Evolutionary conservation across 148 eudicot species (phyloP), one percentile per base, ranked within the genome.

Genomic region (Polygonum maritimum): DNA sequence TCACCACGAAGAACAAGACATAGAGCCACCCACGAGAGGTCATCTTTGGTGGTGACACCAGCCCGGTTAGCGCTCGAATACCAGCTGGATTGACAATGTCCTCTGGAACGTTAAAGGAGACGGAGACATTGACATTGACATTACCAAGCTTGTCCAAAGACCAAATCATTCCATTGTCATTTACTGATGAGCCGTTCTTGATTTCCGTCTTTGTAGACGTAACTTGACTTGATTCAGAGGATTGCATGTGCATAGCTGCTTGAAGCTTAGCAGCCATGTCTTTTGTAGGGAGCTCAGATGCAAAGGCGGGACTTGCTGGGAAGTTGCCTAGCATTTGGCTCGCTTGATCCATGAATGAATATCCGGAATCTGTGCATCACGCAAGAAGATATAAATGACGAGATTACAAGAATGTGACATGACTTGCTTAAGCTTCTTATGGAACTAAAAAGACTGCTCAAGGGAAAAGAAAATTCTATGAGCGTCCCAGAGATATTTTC

Each of bases 231-330:
- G 74, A 78, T 77, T 79, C 85, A 8, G 94, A 86, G 71, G 89
- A 74, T 7, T 80, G 83, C 21, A 85, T 80, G 12, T 80, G 83
- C 21, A 86, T 80, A 6, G 85, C 76, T 75, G 96, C 87, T 73
- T 78, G 80, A 79, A 87, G 58, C 74, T 71, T 84, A 71, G 85
- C 86, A 40, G 80, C 84, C 55, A 88, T 75, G 45, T 85, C 89
- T 80, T 90, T 92, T 31, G 87, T 54, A 18, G 97, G 96, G 72
- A 90, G 80, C 76, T 95, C 99, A 19, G 92, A 81, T 63, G 99
- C 96, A 81, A 83, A 88, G 67, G 94, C 97, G 48, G 96, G 88
- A 79, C 88, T 91, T 71, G 96, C 89, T 48, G 91, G 87, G 48
- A 90, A 81, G 77, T 79, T 81, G 52, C 87, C 94, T 80, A 95